Percentiles rank a stretch among this genome's conserved stretches.
Conservation (phyloP, 2,329 filamentous ascomycete genomes). For the Diaporthe capsici region DNA sequence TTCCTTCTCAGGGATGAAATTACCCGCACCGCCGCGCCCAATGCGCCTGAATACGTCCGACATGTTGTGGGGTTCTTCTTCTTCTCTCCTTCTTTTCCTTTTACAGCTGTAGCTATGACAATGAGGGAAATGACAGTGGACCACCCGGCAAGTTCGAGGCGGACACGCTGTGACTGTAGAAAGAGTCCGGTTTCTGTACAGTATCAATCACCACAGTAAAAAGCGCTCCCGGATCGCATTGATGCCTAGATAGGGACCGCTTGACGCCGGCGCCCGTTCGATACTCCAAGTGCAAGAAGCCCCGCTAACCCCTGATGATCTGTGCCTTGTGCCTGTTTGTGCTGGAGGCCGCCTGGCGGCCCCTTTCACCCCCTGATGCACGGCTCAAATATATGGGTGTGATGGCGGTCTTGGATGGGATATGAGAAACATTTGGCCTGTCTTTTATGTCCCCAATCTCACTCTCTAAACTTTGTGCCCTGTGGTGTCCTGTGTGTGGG, state of each 20-base stretch:
- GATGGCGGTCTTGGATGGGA: conserved; percentile 16
- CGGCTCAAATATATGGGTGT: neutral
- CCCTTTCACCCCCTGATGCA: neutral
- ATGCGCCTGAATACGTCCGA: conserved; percentile 64
- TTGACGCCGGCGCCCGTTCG: conserved; percentile 19
- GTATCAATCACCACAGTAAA: conserved; percentile 41
- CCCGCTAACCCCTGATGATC: conserved; percentile 36
- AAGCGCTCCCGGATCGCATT: conserved; percentile 43
- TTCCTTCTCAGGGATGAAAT: conserved; percentile 69
- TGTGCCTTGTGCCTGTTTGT: conserved; percentile 1
- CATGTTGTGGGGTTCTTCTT: conserved; percentile 40
- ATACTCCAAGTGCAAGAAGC: conserved; percentile 25
- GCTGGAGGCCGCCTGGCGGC: conserved; percentile 8
- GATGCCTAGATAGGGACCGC: conserved; percentile 39
- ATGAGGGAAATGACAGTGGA: conserved; percentile 15
- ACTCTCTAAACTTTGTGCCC: neutral
- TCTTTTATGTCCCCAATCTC: neutral
- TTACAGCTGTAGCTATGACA: neutral
- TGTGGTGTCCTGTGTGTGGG: neutral
- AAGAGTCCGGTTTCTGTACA: conserved; percentile 42
- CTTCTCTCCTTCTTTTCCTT: neutral
- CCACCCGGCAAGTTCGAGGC: neutral
- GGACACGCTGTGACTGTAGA: conserved; percentile 15
- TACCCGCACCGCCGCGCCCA: conserved; percentile 76
- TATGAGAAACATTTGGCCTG: neutral